phyloP scores from a whole-genome alignment of 768 basidiomycete species.

The Boletus insuetus region DNA sequence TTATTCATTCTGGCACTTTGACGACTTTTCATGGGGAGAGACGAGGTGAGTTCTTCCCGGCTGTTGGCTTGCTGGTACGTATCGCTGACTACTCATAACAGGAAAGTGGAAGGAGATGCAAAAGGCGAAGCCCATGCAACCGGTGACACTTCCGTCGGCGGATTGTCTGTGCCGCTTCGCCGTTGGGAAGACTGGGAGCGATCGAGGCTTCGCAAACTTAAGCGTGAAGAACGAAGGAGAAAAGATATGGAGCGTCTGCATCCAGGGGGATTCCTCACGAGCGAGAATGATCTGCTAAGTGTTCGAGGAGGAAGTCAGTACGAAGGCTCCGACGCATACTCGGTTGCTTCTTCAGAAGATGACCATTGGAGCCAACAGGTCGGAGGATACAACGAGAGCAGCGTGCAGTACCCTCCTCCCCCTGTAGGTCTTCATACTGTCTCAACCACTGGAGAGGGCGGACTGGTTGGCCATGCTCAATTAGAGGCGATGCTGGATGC shows the following conservation, averaged over 20 bases:
- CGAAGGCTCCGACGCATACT: constrained; percentile 78
- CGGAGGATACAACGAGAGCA: constrained; percentile 91
- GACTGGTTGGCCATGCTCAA: constrained; percentile 65
- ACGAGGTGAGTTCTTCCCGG: constrained; percentile 63
- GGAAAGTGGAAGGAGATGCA: constrained; percentile 92
- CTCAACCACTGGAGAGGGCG: constrained; percentile 28
- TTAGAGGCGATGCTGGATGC: constrained; percentile 90
- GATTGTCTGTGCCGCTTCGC: constrained; percentile 79
- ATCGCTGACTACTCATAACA: constrained; percentile 33
- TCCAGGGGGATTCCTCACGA: constrained; percentile 61
- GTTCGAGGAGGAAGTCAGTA: constrained; percentile 62
- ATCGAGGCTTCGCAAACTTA: constrained; percentile 86
- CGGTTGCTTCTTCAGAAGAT: constrained; percentile 84
- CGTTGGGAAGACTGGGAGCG: constrained; percentile 99
- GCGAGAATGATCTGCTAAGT: constrained; percentile 62
- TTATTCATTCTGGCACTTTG: constrained; percentile 99
- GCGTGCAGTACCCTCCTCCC: constrained; percentile 75
- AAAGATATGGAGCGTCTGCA: constrained; percentile 79
- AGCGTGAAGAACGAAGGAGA: constrained; percentile 79
- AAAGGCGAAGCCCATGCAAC: constrained; percentile 78
- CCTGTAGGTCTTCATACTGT: constrained; percentile 64
- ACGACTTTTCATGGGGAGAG: constrained; percentile 99
- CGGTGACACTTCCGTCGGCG: constrained; percentile 50
- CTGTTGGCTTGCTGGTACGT: not conserved
- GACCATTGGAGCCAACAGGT: constrained; percentile 97